Evolutionary conservation across 2,329 filamentous ascomycete genomes (phyloP).

Genomic region (Xylaria polymorpha): DNA sequence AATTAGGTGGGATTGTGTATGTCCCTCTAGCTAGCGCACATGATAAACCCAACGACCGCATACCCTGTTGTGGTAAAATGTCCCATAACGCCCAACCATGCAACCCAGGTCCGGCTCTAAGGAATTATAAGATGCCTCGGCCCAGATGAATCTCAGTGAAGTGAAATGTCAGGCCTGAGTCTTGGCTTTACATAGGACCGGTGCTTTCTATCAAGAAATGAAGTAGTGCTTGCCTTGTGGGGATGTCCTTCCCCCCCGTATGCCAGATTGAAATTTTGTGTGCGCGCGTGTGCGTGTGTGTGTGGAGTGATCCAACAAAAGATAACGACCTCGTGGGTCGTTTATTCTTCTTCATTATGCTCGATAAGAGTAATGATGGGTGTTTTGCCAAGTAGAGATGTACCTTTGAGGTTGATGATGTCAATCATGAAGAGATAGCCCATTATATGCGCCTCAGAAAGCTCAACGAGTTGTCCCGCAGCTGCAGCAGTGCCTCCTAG

Average conservation of each 20-base stretch:
- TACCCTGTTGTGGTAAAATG: constrained; percentile 28
- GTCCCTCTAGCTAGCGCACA: constrained; percentile 35
- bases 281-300: background rate
- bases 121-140: constrained; percentile 27
- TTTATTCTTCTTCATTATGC: constrained; percentile 54
- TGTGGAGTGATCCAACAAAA: constrained; percentile 14
- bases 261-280: constrained; percentile 18
- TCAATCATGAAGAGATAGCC: constrained; percentile 97
- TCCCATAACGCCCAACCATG: constrained; percentile 38
- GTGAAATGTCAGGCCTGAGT: constrained; percentile 23
- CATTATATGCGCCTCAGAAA: constrained; percentile 85
- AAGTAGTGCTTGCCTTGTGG: constrained; percentile 24
- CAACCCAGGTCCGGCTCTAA: constrained; percentile 36
- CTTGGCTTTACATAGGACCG: constrained; percentile 30
- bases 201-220: constrained; percentile 35
- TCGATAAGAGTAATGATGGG: constrained; percentile 87
- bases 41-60: constrained; percentile 29
- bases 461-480: constrained; percentile 84
- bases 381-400: constrained; percentile 82
- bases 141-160: constrained; percentile 30
- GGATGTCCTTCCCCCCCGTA: constrained; percentile 6
- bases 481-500: constrained; percentile 90
- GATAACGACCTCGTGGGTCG: constrained; percentile 16
- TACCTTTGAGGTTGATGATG: constrained; percentile 90
- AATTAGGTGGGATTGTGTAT: constrained; percentile 32